A percentile compares a stretch with the other conserved stretches of the same genome.
phyloP scores from a whole-genome alignment of 345 rosid species.

The Triadica sebifera region DNA sequence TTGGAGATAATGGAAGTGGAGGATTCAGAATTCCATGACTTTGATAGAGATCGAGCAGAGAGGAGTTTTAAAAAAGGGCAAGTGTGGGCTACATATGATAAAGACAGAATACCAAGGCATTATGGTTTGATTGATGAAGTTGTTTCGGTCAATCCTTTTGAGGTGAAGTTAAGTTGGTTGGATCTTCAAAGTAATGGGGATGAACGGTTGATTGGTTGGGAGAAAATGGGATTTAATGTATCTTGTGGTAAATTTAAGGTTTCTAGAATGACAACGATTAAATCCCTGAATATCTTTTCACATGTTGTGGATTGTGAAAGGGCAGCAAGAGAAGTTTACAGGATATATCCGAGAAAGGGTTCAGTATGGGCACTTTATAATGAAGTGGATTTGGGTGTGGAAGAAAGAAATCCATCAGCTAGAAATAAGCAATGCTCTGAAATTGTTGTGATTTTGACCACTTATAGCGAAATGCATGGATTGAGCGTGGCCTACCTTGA shows the following conservation, averaged over 20 bases:
- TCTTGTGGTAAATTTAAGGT: constrained; percentile 72
- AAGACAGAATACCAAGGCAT: constrained; percentile 65
- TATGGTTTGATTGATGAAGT: constrained; percentile 81
- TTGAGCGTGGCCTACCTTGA: constrained; percentile 81
- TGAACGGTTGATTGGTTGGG: constrained; percentile 45
- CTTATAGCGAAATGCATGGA: constrained; percentile 63
- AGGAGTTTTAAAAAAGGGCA: constrained; percentile 77
- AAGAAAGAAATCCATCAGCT: constrained; percentile 36
- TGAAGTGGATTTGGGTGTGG: constrained; percentile 30
- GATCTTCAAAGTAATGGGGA: constrained; percentile 46
- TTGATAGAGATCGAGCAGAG: constrained; percentile 57
- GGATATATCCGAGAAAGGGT: constrained; percentile 82
- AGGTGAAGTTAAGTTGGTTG: constrained; percentile 67
- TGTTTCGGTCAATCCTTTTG: constrained; percentile 64
- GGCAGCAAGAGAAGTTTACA: constrained; percentile 68
- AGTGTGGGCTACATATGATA: constrained; percentile 73
- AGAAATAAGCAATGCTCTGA: constrained; percentile 39
- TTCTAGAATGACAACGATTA: constrained; percentile 37
- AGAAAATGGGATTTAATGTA: constrained; percentile 41
- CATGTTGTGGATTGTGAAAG: constrained; percentile 71
- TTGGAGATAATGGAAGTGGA: constrained; percentile 36
- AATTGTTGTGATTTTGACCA: constrained; percentile 57
- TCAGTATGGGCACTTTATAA: constrained; percentile 76
- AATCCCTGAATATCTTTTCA: constrained; percentile 60
- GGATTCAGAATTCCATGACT: constrained; percentile 59